phyloP scores from a whole-genome alignment of 1,139 yeast genomes.

The Candida sp. region DNA sequence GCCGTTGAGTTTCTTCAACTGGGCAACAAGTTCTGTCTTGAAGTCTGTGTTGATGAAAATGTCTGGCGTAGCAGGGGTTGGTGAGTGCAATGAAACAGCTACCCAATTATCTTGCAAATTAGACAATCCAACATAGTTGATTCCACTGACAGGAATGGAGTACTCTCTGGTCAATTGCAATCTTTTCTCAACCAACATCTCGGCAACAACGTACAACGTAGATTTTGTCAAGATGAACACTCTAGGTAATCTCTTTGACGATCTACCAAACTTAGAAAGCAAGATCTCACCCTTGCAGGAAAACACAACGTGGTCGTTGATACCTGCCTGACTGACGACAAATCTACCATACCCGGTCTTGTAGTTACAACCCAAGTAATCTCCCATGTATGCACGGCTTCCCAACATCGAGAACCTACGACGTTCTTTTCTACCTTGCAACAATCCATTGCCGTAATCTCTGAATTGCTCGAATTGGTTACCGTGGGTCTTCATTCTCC shows the following conservation, averaged over 20 bases:
- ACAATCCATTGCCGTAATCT: constrained; percentile 76
- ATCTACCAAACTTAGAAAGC: constrained; percentile 89
- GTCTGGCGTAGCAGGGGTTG: constrained; percentile 70
- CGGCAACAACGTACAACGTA: constrained; percentile 71
- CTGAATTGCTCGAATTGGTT: constrained; percentile 83
- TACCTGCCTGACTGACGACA: constrained; percentile 66
- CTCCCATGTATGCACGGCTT: constrained; percentile 93
- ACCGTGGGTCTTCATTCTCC: constrained; percentile 83
- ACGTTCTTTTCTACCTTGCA: constrained; percentile 85
- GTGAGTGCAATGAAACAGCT: constrained; percentile 63
- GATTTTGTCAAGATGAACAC: constrained; percentile 70
- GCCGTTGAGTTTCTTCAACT: constrained; percentile 66
- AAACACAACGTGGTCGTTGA: constrained; percentile 73
- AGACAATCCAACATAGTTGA: constrained; percentile 72
- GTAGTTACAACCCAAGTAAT: constrained; percentile 86
- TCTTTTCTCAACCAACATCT: constrained; percentile 73
- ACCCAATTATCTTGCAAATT: constrained; percentile 93
- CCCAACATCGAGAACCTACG: constrained; percentile 89
- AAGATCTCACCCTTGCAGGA: constrained; percentile 84
- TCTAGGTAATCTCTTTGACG: constrained; percentile 80
- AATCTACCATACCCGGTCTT: constrained; percentile 73
- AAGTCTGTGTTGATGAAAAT: constrained; percentile 78
- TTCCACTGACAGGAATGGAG: constrained; percentile 60
- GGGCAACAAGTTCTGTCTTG: constrained; percentile 89
- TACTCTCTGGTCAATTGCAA: constrained; percentile 71